Evolutionary conservation across 441 rosid species (phyloP).

Genomic region (Bocquillonia castaneifolia): DNA sequence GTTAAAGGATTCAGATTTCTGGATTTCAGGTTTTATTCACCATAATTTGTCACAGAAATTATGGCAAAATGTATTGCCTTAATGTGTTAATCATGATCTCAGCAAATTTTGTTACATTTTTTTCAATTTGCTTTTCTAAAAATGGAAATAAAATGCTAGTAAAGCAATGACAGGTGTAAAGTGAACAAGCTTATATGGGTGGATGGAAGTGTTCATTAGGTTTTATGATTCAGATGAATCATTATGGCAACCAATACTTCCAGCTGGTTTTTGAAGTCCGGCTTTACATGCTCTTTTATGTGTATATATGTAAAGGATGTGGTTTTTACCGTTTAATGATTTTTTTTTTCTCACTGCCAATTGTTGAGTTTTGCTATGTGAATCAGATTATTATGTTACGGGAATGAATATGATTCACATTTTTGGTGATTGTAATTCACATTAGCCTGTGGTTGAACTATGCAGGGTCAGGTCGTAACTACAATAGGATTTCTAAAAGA

Average conservation of each 20-base stretch:
- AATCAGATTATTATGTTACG: not conserved
- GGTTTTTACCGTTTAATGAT: not conserved
- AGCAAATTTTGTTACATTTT: not conserved
- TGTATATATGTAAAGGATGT: not conserved
- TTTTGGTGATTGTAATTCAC: constrained; percentile 12
- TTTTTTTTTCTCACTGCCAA: not conserved
- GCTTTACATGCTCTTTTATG: not conserved
- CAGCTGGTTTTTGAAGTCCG: not conserved
- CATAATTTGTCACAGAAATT: no score
- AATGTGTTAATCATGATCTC: no score
- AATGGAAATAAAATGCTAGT: not conserved
- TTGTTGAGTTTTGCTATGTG: not conserved
- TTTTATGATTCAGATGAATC: not conserved
- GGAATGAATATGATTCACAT: not conserved
- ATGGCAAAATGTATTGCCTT: no score
- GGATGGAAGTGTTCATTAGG: no score
- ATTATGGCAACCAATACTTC: not conserved
- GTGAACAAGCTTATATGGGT: not conserved
- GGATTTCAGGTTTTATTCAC: no score
- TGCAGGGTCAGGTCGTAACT: constrained; percentile 70
- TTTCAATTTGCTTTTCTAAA: not conserved
- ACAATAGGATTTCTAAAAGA: constrained; percentile 93
- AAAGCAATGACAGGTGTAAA: not conserved
- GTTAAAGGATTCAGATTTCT: not conserved
- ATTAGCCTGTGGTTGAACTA: constrained; percentile 18